These are phyloP conservation scores for Trifolium fragiferum DNA, from an alignment of 306 rosid genomes.

Conservation along the genomic window DNA sequence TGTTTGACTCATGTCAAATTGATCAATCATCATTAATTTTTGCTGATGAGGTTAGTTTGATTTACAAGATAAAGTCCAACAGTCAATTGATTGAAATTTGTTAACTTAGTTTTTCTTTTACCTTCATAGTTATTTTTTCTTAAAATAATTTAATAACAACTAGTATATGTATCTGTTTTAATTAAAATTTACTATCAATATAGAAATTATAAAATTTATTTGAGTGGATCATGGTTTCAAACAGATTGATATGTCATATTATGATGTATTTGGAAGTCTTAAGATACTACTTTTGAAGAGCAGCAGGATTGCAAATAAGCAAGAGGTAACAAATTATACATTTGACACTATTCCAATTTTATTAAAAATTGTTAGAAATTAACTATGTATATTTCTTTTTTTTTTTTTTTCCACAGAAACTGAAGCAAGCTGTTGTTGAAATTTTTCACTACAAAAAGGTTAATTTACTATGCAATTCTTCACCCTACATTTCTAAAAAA, in stretches of 20 bases:
- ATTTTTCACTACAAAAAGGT: constrained; percentile 77
- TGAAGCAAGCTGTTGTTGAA: constrained; percentile 75
- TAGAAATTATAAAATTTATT: background rate
- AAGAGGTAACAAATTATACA: constrained; percentile 63
- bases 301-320: constrained; percentile 60
- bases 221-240: constrained; percentile 24
- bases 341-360: constrained; percentile 18
- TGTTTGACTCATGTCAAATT: constrained; percentile 83
- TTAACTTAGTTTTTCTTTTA: constrained; percentile 12
- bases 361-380: background rate
- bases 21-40: constrained; percentile 71
- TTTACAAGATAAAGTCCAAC: background rate
- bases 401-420: constrained; percentile 56
- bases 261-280: constrained; percentile 84
- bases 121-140: background rate
- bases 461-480: constrained; percentile 25
- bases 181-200: no score
- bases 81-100: background rate
- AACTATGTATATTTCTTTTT: constrained; percentile 17
- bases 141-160: background rate
- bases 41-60: constrained; percentile 72
- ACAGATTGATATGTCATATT: constrained; percentile 89
- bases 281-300: constrained; percentile 71
- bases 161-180: no score
- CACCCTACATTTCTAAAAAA: background rate